phyloP scores from a whole-genome alignment of 257 asterid genomes.

The Ligustrum vulgare region DNA sequence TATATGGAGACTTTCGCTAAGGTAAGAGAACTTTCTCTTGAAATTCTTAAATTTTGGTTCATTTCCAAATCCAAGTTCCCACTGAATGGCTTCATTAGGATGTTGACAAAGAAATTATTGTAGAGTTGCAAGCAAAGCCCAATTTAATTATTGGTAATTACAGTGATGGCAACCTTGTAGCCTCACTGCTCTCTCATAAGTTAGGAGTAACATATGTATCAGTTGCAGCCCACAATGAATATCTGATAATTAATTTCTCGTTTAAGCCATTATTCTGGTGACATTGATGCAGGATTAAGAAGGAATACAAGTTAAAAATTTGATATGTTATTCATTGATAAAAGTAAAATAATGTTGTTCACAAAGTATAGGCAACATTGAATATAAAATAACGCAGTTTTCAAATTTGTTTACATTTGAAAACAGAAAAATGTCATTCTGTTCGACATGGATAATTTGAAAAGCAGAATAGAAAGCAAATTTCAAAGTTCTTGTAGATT shows the following conservation, averaged over 20 bases:
- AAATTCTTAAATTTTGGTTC: background rate
- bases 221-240: background rate
- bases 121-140: slow-evolving; percentile 27
- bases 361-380: background rate
- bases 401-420: too few relatives aligned
- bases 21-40: slow-evolving; percentile 18
- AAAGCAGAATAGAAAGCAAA: too few relatives aligned
- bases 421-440: too few relatives aligned
- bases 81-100: slow-evolving; percentile 20
- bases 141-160: slow-evolving; percentile 38
- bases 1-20: slow-evolving; percentile 40
- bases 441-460: too few relatives aligned
- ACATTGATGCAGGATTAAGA: background rate
- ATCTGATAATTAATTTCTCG: background rate
- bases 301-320: background rate
- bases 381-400: too few relatives aligned
- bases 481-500: too few relatives aligned
- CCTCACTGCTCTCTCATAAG: slow-evolving; percentile 35
- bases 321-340: background rate
- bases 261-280: background rate
- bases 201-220: slow-evolving; percentile 36
- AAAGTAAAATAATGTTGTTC: background rate
- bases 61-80: background rate
- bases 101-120: slow-evolving; percentile 31
- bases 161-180: slow-evolving; percentile 42